Evolutionary conservation across 805 yeast genomes (phyloP), one percentile per base, ranked within the genome.

Genomic region (Hanseniaspora lachancei): DNA sequence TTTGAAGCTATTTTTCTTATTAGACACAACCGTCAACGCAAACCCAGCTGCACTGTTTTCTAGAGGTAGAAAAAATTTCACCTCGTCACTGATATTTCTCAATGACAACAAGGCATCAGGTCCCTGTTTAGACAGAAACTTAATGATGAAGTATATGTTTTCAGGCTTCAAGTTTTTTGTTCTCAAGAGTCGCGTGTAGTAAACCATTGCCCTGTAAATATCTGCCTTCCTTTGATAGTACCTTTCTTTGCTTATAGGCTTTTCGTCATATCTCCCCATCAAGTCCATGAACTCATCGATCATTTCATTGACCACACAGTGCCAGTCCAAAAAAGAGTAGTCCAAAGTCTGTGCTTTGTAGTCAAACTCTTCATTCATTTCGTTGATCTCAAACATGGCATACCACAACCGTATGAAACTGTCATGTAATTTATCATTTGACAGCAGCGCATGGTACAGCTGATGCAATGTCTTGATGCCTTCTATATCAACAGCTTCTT

Each of bases 141-240:
- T 46, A 12, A 46, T 46, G 24, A 46, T 46, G 39, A 46, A 46
- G 48, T 46, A 46, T 15, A 46, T n/a, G 48, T 46, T 46, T 10
- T 46, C 48, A 2, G 48, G 48, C 16, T 46, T 46, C 38, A 46
- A 8, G 15, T 46, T 10, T 32, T 32, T 46, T 13, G 48, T 46
- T 32, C 34, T 46, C 10, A 46, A 18, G 3, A 46, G 38, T 10
- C 48, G 20, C 10, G 48, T 46, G 16, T 46, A 46, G n/a, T 46
- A 46, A 18, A 29, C 20, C 48, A 46, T 46, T 29, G 48, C 48
- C 13, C 8, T 20, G 34, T 46, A 32, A 4, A 46, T 15, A 12
- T 32, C 34, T 12, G 36, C 13, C 29, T 46, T 46, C 13, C 48
- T 29, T 8, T 32, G 24, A 21, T 46, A 46, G 27, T 29, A 46